Base-by-base conservation (phyloP, 768 basidiomycete species). In the Trametopsis cervina region DNA sequence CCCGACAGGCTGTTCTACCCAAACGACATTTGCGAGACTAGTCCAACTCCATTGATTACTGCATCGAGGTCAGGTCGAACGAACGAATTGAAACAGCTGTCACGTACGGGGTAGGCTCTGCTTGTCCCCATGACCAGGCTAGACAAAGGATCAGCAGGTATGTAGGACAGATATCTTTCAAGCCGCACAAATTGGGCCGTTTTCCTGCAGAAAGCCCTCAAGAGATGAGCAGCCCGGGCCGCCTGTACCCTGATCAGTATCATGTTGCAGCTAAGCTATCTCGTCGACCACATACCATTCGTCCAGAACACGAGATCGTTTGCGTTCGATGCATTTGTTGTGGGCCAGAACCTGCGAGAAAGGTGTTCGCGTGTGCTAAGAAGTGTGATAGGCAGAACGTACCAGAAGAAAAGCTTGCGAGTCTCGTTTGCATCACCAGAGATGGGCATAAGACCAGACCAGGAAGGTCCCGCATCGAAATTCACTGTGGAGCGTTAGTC, bases 1-100 rank as follows among this genome's bases (percentile, higher is more conserved):
- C 1, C 85, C 85, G 23, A 87, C 81, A 0, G 85, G 85, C 52
- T 87, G 85, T 54, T 88, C 85, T 4, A 87, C 79, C 77, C 78
- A 87, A 7, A 86, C 68, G 5, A 86, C 69, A 44, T 80, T 83
- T 0, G 83, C 80, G 4, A 87, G 70, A 56, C 85, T 85, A 0
- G 84, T 86, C 85, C 85, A 87, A 56, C 80, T 54, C 43, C 48
- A 64, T 74, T 54, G 74, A 68, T 60, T 81, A 66, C 51, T 85
- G 43, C 4, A n/a, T 17, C 17, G 23, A n/a, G n/a, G n/a, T n/a
- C n/a, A n/a, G n/a, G n/a, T n/a, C n/a, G n/a, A n/a, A n/a, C n/a
- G n/a, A n/a, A n/a, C n/a, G n/a, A n/a, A n/a, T n/a, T n/a, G n/a
- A n/a, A n/a, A n/a, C n/a, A n/a, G n/a, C n/a, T n/a, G 2, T 9